Percentiles rank a stretch among this genome's conserved stretches.
These are phyloP conservation scores for Fusarium ramigenum DNA, from an alignment of 2,329 filamentous ascomycete genomes.

Conservation along the genomic window DNA sequence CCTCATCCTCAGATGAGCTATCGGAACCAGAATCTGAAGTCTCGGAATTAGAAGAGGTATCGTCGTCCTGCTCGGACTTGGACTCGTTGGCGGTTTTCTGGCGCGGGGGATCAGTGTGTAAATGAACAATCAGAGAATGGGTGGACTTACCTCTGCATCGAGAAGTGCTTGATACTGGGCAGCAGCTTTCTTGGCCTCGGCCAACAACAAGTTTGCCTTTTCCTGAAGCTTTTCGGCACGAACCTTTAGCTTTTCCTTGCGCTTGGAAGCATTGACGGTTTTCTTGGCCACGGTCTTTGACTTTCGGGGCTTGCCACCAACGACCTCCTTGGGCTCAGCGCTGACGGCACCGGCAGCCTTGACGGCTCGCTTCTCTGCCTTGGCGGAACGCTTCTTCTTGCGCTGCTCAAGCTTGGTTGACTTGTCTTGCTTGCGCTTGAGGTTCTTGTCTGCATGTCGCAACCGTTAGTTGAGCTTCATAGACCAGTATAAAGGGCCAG, in stretches of 20 bases:
- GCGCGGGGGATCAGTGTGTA: neutral
- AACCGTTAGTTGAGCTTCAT: neutral
- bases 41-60: conserved; percentile 36
- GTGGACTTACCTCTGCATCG: conserved; percentile 35
- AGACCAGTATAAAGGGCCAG: neutral
- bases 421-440: conserved; percentile 28
- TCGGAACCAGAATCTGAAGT: conserved; percentile 30
- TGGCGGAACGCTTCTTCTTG: conserved; percentile 50
- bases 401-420: conserved; percentile 39
- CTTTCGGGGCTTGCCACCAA: conserved; percentile 41
- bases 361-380: conserved; percentile 51
- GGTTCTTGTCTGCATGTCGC: conserved; percentile 16
- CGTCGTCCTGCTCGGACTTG: conserved; percentile 31
- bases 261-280: conserved; percentile 51
- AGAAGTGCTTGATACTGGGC: conserved; percentile 42
- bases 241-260: conserved; percentile 49
- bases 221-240: conserved; percentile 50
- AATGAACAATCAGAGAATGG: neutral
- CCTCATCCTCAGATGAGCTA: conserved; percentile 37
- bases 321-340: conserved; percentile 47
- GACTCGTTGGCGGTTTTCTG: conserved; percentile 26
- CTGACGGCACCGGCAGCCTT: conserved; percentile 44
- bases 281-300: conserved; percentile 36
- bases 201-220: conserved; percentile 50
- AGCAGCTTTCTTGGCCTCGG: conserved; percentile 50